Percentiles rank a stretch among this genome's conserved stretches.
Evolutionary conservation across 371 early-diverging fungal genomes (phyloP).

Genomic region (Mortierella sp.): DNA sequence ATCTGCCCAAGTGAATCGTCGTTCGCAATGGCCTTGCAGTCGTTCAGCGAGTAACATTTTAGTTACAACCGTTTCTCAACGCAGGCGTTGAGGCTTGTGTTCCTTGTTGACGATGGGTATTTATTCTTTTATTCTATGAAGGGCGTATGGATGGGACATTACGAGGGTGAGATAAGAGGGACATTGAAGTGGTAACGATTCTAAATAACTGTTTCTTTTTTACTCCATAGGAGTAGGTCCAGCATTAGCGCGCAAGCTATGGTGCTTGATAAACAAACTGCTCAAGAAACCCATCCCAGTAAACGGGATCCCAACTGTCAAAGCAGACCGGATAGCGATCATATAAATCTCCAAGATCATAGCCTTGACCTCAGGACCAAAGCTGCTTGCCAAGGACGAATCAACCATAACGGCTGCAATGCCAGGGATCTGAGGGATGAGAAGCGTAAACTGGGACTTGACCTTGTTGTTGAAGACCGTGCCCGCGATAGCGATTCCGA

Average conservation of each 20-base stretch:
- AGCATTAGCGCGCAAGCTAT: conserved; percentile 22
- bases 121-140: background rate
- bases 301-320: conserved; percentile 68
- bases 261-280: conserved; percentile 58
- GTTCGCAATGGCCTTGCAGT: too few species aligned
- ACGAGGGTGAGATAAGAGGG: background rate
- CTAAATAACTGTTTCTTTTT: background rate
- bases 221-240: conserved; percentile 30
- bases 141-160: background rate
- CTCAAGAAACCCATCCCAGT: conserved; percentile 64
- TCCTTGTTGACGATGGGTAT: background rate
- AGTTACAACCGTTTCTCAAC: too few species aligned
- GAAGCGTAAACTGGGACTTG: conserved; percentile 24
- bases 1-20: too few species aligned
- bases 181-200: too few species aligned
- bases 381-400: conserved; percentile 12
- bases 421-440: background rate
- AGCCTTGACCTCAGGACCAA: conserved; percentile 33
- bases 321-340: conserved; percentile 67
- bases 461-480: conserved; percentile 63
- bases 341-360: conserved; percentile 69
- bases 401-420: conserved; percentile 11
- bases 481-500: conserved; percentile 73
- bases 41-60: too few species aligned
- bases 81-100: too few species aligned